These are phyloP conservation scores for Neurospora sp. DNA, from an alignment of 495 filamentous ascomycete species.

Conservation along the genomic window DNA sequence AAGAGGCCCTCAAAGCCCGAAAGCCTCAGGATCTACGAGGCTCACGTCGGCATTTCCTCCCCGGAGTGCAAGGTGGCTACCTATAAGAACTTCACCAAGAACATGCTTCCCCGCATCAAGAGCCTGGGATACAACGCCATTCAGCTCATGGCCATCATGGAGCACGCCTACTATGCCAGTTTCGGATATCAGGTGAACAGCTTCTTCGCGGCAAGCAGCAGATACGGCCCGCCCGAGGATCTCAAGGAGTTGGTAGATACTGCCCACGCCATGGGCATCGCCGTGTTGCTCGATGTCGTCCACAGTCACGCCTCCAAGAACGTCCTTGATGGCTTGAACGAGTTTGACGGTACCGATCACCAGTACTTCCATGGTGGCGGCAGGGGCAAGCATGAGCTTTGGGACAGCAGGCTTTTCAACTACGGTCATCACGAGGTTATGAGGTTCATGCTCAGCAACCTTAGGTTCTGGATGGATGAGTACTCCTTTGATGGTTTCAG, in stretches of 20 bases:
- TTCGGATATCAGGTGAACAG: constrained; percentile 98
- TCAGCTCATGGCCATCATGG: constrained; percentile 98
- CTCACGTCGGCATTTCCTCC: constrained; percentile 93
- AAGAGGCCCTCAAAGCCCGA: constrained; percentile 70
- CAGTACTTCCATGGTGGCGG: constrained; percentile 86
- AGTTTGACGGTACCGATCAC: constrained; percentile 90
- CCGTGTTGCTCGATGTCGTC: constrained; percentile 91
- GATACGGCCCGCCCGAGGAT: constrained; percentile 89
- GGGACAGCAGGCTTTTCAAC: constrained; percentile 96
- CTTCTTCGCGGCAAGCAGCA: constrained; percentile 95
- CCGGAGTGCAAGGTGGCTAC: constrained; percentile 80
- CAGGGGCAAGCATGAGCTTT: constrained; percentile 79
- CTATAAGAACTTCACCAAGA: constrained; percentile 93
- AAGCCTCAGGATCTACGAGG: constrained; percentile 88
- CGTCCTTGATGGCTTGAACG: constrained; percentile 82
- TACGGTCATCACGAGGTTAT: constrained; percentile 92
- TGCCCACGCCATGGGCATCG: constrained; percentile 80
- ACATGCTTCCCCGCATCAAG: constrained; percentile 85
- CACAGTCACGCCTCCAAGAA: constrained; percentile 98
- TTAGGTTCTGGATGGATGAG: constrained; percentile 99
- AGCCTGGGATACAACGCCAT: constrained; percentile 93
- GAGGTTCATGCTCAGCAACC: constrained; percentile 86
- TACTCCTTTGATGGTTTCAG: constrained; percentile 94
- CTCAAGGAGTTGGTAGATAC: constrained; percentile 95
- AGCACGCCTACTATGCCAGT: constrained; percentile 98